These are phyloP conservation scores for Talaromyces trachyspermus DNA, from an alignment of 495 filamentous ascomycete genomes.

Conservation along the genomic window DNA sequence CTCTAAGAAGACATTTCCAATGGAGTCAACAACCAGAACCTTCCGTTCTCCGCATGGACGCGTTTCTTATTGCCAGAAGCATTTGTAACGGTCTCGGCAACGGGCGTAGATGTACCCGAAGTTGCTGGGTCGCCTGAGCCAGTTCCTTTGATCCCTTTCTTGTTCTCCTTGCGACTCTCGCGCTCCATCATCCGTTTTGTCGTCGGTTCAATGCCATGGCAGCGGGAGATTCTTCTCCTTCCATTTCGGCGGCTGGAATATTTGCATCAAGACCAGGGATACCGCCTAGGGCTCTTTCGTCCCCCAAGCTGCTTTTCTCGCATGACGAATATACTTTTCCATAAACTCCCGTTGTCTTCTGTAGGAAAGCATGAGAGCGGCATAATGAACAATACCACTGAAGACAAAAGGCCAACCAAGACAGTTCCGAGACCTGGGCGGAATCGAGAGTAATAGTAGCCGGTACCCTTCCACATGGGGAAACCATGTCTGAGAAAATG, in stretches of 20 bases:
- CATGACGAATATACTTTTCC: slow-evolving; percentile 82
- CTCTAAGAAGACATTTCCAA: slow-evolving; percentile 87
- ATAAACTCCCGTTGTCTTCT: slow-evolving; percentile 87
- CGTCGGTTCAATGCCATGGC: slow-evolving; percentile 69
- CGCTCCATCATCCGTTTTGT: slow-evolving; percentile 81
- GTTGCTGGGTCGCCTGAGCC: slow-evolving; percentile 20
- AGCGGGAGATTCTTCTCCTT: slow-evolving; percentile 27
- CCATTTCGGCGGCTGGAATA: slow-evolving; percentile 25
- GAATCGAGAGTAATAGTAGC: slow-evolving; percentile 94
- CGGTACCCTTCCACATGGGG: slow-evolving; percentile 91
- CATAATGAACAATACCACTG: slow-evolving; percentile 80
- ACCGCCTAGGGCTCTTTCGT: slow-evolving; percentile 57
- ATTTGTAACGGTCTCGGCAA: slow-evolving; percentile 37
- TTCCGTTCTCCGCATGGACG: slow-evolving; percentile 89
- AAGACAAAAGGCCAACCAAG: slow-evolving; percentile 75
- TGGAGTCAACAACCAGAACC: slow-evolving; percentile 81
- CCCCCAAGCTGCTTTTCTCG: slow-evolving; percentile 80
- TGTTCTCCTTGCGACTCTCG: slow-evolving; percentile 62
- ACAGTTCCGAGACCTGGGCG: slow-evolving; percentile 84
- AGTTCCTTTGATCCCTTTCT: slow-evolving; percentile 30
- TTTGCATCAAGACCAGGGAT: slow-evolving; percentile 61
- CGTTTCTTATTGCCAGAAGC: slow-evolving; percentile 67
- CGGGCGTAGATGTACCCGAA: slow-evolving; percentile 43
- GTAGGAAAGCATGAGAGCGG: slow-evolving; percentile 73
- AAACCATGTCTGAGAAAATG: slow-evolving; percentile 93